phyloP scores from a whole-genome alignment of 805 yeast species.

The Myxozyma kluyveri region DNA sequence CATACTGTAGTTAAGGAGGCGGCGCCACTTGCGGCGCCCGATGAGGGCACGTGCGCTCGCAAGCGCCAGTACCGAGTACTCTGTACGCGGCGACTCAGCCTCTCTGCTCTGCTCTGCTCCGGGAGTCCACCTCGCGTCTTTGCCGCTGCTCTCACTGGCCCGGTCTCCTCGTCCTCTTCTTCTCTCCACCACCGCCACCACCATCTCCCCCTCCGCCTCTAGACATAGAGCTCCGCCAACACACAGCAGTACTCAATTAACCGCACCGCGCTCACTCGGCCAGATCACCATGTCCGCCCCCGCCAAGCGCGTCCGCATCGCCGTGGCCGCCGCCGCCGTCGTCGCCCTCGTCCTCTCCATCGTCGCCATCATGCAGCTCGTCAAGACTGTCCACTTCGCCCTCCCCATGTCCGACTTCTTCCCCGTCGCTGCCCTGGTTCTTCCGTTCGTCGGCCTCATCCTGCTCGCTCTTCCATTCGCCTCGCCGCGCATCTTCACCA shows the following conservation, averaged over 20 bases:
- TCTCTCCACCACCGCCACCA: neutral
- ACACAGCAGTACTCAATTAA: neutral
- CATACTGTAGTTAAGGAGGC: slow-evolving; percentile 9
- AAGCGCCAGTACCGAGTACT: neutral
- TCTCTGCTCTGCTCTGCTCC: neutral
- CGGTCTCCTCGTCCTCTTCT: slow-evolving; percentile 3
- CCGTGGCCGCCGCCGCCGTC: slow-evolving; percentile 11
- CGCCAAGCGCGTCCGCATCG: slow-evolving; percentile 1
- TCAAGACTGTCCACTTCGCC: slow-evolving; percentile 21
- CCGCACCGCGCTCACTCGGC: neutral
- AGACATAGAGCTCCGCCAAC: neutral
- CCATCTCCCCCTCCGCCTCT: neutral
- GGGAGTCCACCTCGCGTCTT: neutral
- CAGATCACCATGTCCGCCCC: slow-evolving; percentile 5
- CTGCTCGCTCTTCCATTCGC: slow-evolving; percentile 17
- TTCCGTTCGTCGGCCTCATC: slow-evolving; percentile 13
- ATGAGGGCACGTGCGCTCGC: neutral
- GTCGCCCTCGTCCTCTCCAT: slow-evolving; percentile 21
- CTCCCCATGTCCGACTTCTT: slow-evolving; percentile 15
- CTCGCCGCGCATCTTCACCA: slow-evolving; percentile 13
- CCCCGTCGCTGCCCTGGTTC: slow-evolving; percentile 19
- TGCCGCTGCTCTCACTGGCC: neutral
- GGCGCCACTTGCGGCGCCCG: slow-evolving; percentile 1
- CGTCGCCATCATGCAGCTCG: slow-evolving; percentile 26
- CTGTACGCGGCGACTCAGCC: neutral